Conservation (phyloP, 2,329 filamentous ascomycete genomes). For the Fusarium sp. region DNA sequence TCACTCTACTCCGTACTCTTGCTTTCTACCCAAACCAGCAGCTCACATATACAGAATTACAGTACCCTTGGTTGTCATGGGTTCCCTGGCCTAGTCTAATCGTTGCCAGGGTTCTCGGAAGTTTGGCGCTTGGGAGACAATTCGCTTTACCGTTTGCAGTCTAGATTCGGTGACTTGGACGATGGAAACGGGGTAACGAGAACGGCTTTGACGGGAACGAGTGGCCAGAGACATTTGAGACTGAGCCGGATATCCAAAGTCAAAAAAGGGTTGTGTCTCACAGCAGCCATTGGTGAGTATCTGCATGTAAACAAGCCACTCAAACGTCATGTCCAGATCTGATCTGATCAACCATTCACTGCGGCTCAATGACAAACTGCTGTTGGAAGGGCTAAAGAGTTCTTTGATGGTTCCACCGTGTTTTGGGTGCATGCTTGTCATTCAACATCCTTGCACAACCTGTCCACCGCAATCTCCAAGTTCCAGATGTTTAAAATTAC, state of each 20-base stretch:
- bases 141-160: conserved; percentile 30
- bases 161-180: conserved; percentile 20
- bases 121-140: background rate
- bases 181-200: conserved; percentile 22
- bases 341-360: conserved; percentile 26
- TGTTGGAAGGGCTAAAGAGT: conserved; percentile 14
- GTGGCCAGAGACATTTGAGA: conserved; percentile 23
- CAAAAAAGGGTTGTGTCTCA: background rate
- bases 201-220: conserved; percentile 6
- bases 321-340: conserved; percentile 8
- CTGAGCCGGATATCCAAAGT: background rate
- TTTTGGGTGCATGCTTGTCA: conserved; percentile 30
- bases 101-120: conserved; percentile 22
- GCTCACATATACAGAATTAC: conserved; percentile 27
- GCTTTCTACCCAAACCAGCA: conserved; percentile 29
- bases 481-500: conserved; percentile 31
- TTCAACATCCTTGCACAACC: conserved; percentile 24
- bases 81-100: conserved; percentile 13
- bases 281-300: conserved; percentile 15
- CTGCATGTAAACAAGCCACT: conserved; percentile 14
- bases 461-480: conserved; percentile 29
- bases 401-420: conserved; percentile 36
- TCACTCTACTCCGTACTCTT: background rate
- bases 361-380: conserved; percentile 37
- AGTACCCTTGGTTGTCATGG: conserved; percentile 36